Conservation (phyloP, 805 yeast genomes). For the Nakazawaea peltata region DNA sequence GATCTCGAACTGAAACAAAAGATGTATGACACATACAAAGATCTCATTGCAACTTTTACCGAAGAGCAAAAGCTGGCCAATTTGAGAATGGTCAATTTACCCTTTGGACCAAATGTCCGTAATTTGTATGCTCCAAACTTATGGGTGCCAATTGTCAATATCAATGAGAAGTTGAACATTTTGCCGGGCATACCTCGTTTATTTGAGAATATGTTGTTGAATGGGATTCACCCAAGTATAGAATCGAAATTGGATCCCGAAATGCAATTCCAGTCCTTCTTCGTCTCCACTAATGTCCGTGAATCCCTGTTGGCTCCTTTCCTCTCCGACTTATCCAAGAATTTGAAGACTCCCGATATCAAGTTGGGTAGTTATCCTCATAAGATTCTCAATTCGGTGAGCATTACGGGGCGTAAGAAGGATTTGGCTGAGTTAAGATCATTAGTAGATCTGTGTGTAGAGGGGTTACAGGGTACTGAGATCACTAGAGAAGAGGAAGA, state of each 20-base stretch:
- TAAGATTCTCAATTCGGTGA: conserved; percentile 58
- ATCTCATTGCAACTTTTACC: conserved; percentile 23
- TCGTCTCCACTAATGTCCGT: conserved; percentile 49
- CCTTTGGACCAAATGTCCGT: conserved; percentile 38
- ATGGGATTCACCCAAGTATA: conserved; percentile 30
- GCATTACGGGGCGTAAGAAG: conserved; percentile 54
- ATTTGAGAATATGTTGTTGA: conserved; percentile 45
- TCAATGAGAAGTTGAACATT: conserved; percentile 58
- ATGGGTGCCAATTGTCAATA: conserved; percentile 81
- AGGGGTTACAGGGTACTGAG: conserved; percentile 46
- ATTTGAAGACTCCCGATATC: conserved; percentile 28
- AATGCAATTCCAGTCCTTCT: conserved; percentile 35
- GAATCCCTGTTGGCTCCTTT: conserved; percentile 69
- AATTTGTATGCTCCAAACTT: conserved; percentile 42
- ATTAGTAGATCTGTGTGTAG: conserved; percentile 38
- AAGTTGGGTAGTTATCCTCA: conserved; percentile 89
- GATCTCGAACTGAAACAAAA: conserved; percentile 51
- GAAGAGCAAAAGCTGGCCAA: conserved; percentile 49
- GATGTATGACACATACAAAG: conserved; percentile 45
- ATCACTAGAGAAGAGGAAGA: conserved; percentile 52
- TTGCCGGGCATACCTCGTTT: conserved; percentile 82
- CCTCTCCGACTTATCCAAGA: conserved; percentile 42
- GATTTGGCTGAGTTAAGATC: conserved; percentile 28
- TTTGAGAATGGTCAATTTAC: conserved; percentile 75
- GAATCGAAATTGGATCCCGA: conserved; percentile 29